Evolutionary conservation across 2,329 filamentous ascomycete species (phyloP), one percentile per base, ranked within the genome.

Genomic region (Davidsoniella virescens): DNA sequence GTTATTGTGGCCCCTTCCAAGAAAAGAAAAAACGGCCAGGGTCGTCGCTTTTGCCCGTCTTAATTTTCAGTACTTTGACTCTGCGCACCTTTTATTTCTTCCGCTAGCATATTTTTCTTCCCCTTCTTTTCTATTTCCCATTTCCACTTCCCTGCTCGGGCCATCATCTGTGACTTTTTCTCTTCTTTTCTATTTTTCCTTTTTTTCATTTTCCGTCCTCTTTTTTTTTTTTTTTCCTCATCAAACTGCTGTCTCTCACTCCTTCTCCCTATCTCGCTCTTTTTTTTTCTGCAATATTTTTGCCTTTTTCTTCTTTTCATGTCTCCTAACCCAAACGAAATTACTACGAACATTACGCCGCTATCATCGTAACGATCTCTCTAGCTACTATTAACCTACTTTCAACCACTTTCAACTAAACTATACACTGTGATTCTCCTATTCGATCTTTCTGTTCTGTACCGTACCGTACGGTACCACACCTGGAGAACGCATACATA

Each of bases 1-100:
- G 29, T 51, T 25, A 40, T 48, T 51, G 43, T 51, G 49, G 43
- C 43, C 36, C 49, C 43, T 46, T 51, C 49, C 36, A 18, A 48
- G 33, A 33, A 33, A 33, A 2, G 9, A 29, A 9, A 33, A 29
- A 29, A 29, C 7, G 10, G 10, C 10, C 7, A 33, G 26, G 26
- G 26, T 33, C 6, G 26, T 33, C 26, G 26, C 26, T 33, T 8
- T 33, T 33, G 26, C 26, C 38, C 36, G 44, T 47, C 36, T 25
- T 37, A 23, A 38, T 29, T 39, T 18, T 16, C 8, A 23, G n/a
- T 20, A 41, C 14, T 9, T 45, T 46, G 49, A 26, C 16, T 52
- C 45, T 49, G 20, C 18, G 18, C 26, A 26, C n/a, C 42, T 46
- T 33, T 20, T 20, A 20, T 20, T 25, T 50, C 16, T 17, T 20